A percentile compares a stretch with the other conserved stretches of the same genome.
Evolutionary conservation across 805 yeast species (phyloP).

Genomic region (Lachancea nothofagi): DNA sequence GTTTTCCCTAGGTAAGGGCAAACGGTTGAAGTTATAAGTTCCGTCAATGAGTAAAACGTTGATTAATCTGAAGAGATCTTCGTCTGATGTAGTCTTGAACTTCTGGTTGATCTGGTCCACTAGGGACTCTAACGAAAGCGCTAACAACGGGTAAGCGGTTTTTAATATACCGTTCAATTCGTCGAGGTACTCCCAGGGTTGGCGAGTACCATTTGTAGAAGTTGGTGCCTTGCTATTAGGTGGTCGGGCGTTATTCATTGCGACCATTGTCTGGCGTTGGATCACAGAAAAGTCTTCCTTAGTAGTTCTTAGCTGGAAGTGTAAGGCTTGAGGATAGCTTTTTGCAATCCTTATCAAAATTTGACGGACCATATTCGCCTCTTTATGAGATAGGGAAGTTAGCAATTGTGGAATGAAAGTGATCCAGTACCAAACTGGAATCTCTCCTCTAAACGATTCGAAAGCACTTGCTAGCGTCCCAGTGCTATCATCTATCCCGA

Average conservation of each 20-base stretch:
- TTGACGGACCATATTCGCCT: slow-evolving; percentile 83
- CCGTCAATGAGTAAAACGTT: slow-evolving; percentile 92
- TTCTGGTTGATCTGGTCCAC: slow-evolving; percentile 94
- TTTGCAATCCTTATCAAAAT: slow-evolving; percentile 89
- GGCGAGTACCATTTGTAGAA: slow-evolving; percentile 38
- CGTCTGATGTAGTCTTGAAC: slow-evolving; percentile 90
- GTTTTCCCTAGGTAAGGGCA: slow-evolving; percentile 82
- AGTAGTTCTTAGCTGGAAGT: slow-evolving; percentile 91
- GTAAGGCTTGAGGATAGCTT: slow-evolving; percentile 94
- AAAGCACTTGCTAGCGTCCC: slow-evolving; percentile 83
- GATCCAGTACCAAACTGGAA: slow-evolving; percentile 99
- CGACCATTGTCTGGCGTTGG: slow-evolving; percentile 65
- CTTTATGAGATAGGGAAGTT: slow-evolving; percentile 84
- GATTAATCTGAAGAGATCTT: slow-evolving; percentile 90
- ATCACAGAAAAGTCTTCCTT: slow-evolving; percentile 88
- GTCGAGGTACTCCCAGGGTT: slow-evolving; percentile 90
- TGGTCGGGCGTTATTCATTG: slow-evolving; percentile 34
- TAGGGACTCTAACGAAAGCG: slow-evolving; percentile 86
- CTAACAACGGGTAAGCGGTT: slow-evolving; percentile 92
- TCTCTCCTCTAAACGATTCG: slow-evolving; percentile 89
- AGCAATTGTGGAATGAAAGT: slow-evolving; percentile 92
- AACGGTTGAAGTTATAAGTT: slow-evolving; percentile 78
- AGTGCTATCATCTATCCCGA: slow-evolving; percentile 79
- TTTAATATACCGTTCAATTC: slow-evolving; percentile 93
- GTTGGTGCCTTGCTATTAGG: slow-evolving; percentile 22